Conservation (phyloP, 2,329 filamentous ascomycete species). For the Pseudonectria buxi region DNA sequence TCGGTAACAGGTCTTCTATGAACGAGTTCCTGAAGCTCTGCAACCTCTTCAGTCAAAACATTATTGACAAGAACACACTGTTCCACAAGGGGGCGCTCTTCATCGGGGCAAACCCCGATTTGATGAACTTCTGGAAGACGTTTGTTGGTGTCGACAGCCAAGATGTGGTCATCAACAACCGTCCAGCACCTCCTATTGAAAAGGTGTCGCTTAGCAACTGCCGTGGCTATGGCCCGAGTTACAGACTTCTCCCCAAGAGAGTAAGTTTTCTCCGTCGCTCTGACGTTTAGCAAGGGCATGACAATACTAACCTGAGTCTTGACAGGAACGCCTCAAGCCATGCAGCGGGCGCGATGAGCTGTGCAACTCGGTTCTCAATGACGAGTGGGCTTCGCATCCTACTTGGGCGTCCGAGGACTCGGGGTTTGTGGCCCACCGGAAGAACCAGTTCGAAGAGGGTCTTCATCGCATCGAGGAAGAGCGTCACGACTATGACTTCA, state of each 20-base stretch:
- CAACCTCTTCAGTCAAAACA: conserved; percentile 87
- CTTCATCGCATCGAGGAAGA: conserved; percentile 96
- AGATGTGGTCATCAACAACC: conserved; percentile 73
- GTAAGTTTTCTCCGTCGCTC: conserved; percentile 32
- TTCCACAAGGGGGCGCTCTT: conserved; percentile 78
- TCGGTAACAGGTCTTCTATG: conserved; percentile 86
- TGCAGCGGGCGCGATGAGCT: conserved; percentile 94
- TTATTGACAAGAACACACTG: conserved; percentile 80
- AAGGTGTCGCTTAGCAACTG: conserved; percentile 93
- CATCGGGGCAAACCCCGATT: conserved; percentile 78
- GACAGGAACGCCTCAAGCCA: conserved; percentile 72
- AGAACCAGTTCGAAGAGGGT: conserved; percentile 91
- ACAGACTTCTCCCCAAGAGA: conserved; percentile 81
- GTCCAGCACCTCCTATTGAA: conserved; percentile 66
- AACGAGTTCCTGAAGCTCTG: conserved; percentile 96
- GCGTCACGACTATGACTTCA: conserved; percentile 96
- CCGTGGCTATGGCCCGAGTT: conserved; percentile 90
- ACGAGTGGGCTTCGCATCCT: conserved; percentile 97
- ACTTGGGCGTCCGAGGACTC: conserved; percentile 98
- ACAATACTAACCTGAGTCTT: conserved; percentile 9
- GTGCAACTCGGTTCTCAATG: conserved; percentile 87
- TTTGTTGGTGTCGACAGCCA: conserved; percentile 74
- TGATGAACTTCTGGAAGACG: conserved; percentile 81
- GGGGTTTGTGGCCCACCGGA: conserved; percentile 93
- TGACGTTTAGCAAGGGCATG: too few species aligned